These are phyloP conservation scores for Neurospora crassa DNA, from an alignment of 2,329 filamentous ascomycete species.

Conservation along the genomic window DNA sequence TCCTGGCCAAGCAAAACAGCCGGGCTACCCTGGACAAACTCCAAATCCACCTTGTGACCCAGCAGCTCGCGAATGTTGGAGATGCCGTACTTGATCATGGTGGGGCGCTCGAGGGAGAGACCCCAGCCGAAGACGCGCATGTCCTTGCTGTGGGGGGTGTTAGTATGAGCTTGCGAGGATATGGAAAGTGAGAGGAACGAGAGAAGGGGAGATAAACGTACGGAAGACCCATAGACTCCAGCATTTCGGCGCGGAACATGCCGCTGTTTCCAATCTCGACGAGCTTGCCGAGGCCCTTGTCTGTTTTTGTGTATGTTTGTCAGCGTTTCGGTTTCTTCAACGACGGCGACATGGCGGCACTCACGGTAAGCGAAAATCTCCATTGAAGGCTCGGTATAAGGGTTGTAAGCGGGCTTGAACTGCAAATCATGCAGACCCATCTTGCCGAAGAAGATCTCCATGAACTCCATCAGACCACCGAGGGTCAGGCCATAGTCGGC, in stretches of 20 bases:
- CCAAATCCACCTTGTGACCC: slow-evolving; percentile 90
- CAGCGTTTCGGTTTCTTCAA: not conserved
- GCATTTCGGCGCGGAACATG: slow-evolving; percentile 98
- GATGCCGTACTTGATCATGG: slow-evolving; percentile 92
- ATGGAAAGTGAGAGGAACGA: too few relatives aligned
- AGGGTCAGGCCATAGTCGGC: slow-evolving; percentile 90
- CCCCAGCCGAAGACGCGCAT: slow-evolving; percentile 94
- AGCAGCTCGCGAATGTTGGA: slow-evolving; percentile 87
- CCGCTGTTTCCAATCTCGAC: slow-evolving; percentile 97
- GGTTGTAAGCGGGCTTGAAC: slow-evolving; percentile 96
- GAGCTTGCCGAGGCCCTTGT: slow-evolving; percentile 77
- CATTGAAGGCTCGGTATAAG: slow-evolving; percentile 92
- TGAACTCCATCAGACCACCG: slow-evolving; percentile 84
- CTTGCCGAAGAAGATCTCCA: slow-evolving; percentile 91
- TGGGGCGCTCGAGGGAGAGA: slow-evolving; percentile 82
- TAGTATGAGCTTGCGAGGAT: not conserved
- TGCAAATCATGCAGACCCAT: slow-evolving; percentile 80
- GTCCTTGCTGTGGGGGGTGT: slow-evolving; percentile 42
- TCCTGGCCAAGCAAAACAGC: slow-evolving; percentile 85
- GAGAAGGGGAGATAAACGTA: not conserved
- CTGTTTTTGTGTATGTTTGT: not conserved
- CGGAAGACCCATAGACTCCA: slow-evolving; percentile 80
- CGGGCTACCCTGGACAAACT: slow-evolving; percentile 84
- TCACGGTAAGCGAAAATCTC: slow-evolving; percentile 85
- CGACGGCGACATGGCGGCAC: not conserved